phyloP scores from a whole-genome alignment of 176 grass and related monocot genomes.

The Triticum monococcum region DNA sequence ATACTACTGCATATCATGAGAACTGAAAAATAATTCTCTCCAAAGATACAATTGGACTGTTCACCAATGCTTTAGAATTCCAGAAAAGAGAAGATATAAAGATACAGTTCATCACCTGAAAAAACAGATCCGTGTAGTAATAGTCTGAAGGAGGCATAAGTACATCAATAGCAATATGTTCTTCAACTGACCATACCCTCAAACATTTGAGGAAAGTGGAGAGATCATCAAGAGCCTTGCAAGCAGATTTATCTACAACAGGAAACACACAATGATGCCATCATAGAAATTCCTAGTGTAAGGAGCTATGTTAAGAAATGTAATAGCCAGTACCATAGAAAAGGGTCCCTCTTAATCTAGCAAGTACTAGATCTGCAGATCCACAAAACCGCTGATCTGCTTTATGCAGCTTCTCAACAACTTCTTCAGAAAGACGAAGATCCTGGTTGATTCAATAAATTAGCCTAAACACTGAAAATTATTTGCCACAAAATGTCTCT shows the following conservation, averaged over 20 bases:
- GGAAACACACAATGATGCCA: not conserved
- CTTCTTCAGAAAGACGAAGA: conserved; percentile 82
- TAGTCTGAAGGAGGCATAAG: conserved; percentile 94
- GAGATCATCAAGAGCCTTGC: conserved; percentile 87
- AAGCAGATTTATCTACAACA: conserved; percentile 79
- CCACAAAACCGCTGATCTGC: conserved; percentile 94
- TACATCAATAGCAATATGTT: conserved; percentile 80
- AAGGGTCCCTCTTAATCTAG: conserved; percentile 91
- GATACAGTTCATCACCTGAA: conserved; percentile 62
- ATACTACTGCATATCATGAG: not conserved
- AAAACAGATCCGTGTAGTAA: conserved; percentile 77
- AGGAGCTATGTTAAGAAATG: conserved; percentile 18
- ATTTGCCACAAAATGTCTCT: not conserved
- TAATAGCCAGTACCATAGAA: conserved; percentile 66
- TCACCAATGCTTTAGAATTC: not conserved
- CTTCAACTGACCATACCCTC: conserved; percentile 69
- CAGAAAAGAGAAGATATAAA: not conserved
- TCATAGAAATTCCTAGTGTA: conserved; percentile 13
- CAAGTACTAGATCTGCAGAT: conserved; percentile 76
- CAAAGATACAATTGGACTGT: not conserved
- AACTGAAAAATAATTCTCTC: conserved; percentile 14
- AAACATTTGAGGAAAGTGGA: conserved; percentile 75
- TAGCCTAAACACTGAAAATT: not conserved
- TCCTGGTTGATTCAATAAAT: conserved; percentile 57
- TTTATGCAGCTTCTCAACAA: conserved; percentile 89